Base-by-base conservation (phyloP, 441 rosid species). In the Populus hybrid region DNA sequence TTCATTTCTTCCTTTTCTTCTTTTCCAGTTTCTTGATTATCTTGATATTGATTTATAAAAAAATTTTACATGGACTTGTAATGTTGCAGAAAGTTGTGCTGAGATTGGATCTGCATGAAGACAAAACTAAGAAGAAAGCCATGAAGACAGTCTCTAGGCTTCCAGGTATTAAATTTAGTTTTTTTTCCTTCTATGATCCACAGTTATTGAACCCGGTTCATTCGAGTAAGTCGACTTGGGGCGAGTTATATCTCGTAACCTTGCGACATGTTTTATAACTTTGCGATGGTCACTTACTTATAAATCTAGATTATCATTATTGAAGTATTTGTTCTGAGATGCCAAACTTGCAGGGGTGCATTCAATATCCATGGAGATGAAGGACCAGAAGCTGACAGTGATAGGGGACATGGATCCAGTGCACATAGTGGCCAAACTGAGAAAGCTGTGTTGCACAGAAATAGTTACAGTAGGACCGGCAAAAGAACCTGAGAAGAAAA, bases 371-470 rank as follows among this genome's bases (percentile, higher is more conserved):
- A 68, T 90, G 72, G 88, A 87, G 67, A 80, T 79, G 76, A 84
- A 88, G 75, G 87, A 87, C 20, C 80, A 76, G 77, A 88, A 87
- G 80, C 30, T 90, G 81, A 90, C 90, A 3, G 82, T 90, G 11
- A 78, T 72, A 0, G 93, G 92, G 67, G 77, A 74, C 14, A 40
- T 86, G 3, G 95, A 86, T 81, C 73, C 87, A 40, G 73, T 28
- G 3, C 30, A 28, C 30, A 28, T 28, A 28, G 30, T 28, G 2
- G 30, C 30, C 30, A 28, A 28, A 28, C 30, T 28, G 30, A 28
- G 30, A 28, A 28, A 28, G 30, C 30, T 28, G 30, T 28, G 30
- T 2, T 28, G 30, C 30, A 28, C 30, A 28, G 30, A 28, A 28
- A 28, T 28, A 28, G 30, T 28, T 28, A 28, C 30, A 28, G 30